Conservation (phyloP, 139 green algal genomes). For the Picochlorum costavermella region DNA sequence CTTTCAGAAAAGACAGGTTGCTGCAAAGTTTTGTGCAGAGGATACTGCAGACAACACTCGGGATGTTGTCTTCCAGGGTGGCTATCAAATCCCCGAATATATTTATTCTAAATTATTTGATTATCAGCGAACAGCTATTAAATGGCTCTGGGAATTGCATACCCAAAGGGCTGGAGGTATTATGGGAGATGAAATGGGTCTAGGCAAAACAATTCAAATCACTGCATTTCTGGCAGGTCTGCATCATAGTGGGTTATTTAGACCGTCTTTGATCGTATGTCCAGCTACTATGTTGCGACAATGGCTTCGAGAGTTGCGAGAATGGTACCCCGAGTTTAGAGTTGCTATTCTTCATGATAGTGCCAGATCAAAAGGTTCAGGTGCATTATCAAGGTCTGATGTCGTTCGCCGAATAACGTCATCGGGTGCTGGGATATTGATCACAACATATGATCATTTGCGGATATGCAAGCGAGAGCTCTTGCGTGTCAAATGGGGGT, state of each 20-base stretch:
- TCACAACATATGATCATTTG: slow-evolving; percentile 92
- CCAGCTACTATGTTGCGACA: slow-evolving; percentile 91
- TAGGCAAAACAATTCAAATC: slow-evolving; percentile 85
- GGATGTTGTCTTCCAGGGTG: slow-evolving; percentile 60
- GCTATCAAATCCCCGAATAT: slow-evolving; percentile 40
- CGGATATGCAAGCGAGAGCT: slow-evolving; percentile 60
- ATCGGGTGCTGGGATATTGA: slow-evolving; percentile 44
- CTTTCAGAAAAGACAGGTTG: slow-evolving; percentile 23
- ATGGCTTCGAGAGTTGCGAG: slow-evolving; percentile 85
- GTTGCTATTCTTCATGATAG: slow-evolving; percentile 83
- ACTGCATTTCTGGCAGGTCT: slow-evolving; percentile 74
- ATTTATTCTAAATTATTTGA: slow-evolving; percentile 74
- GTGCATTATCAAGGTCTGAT: neutral
- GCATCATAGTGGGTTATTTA: slow-evolving; percentile 60
- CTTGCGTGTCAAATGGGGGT: slow-evolving; percentile 79
- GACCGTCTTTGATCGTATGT: slow-evolving; percentile 74
- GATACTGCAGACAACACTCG: neutral
- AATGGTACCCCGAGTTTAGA: slow-evolving; percentile 60
- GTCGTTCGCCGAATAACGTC: slow-evolving; percentile 11
- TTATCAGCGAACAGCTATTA: slow-evolving; percentile 88
- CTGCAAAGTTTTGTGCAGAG: slow-evolving; percentile 7
- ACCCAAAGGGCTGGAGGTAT: slow-evolving; percentile 84
- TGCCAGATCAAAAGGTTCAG: slow-evolving; percentile 2
- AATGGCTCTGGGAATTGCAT: slow-evolving; percentile 98
- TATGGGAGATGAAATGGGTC: slow-evolving; percentile 85